Conservation (phyloP, 1,139 yeast species). For the Spencermartinsiella ligniputridi region DNA sequence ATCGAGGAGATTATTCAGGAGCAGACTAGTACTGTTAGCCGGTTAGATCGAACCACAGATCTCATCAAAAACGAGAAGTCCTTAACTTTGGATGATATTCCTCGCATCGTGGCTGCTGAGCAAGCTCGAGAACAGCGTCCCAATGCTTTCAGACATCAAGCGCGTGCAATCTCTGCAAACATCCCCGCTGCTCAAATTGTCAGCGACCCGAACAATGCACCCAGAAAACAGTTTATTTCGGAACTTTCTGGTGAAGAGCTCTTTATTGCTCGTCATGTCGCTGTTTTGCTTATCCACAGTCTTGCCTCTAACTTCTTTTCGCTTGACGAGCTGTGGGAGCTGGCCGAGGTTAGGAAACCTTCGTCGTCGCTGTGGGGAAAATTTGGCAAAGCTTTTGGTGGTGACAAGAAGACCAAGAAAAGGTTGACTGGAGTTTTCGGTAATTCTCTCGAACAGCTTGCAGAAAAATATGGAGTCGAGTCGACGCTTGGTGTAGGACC, state of each 20-base stretch:
- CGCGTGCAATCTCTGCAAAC: constrained; percentile 18
- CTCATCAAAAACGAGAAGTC: constrained; percentile 76
- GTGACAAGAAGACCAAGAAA: constrained; percentile 32
- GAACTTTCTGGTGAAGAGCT: constrained; percentile 63
- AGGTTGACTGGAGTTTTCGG: constrained; percentile 60
- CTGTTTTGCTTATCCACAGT: constrained; percentile 55
- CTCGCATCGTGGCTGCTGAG: constrained; percentile 94
- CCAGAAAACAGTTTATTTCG: constrained; percentile 54
- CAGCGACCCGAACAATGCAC: constrained; percentile 13
- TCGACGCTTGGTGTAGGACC: constrained; percentile 89
- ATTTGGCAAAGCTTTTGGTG: constrained; percentile 42
- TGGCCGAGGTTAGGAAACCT: constrained; percentile 54
- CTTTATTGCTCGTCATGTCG: constrained; percentile 59
- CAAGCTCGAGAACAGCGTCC: constrained; percentile 92
- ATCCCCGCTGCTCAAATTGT: constrained; percentile 22
- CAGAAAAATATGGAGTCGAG: constrained; percentile 76
- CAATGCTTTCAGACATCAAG: constrained; percentile 73
- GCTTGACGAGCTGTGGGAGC: constrained; percentile 49
- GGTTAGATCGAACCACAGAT: constrained; percentile 54
- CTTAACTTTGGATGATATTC: constrained; percentile 90
- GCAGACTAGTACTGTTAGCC: constrained; percentile 30
- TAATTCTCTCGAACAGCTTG: constrained; percentile 63
- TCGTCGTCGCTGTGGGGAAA: constrained; percentile 66
- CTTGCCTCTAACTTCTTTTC: constrained; percentile 37
- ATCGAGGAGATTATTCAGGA: constrained; percentile 43